Base-by-base conservation (phyloP, 2,329 filamentous ascomycete species). In the Fusarium sororula region DNA sequence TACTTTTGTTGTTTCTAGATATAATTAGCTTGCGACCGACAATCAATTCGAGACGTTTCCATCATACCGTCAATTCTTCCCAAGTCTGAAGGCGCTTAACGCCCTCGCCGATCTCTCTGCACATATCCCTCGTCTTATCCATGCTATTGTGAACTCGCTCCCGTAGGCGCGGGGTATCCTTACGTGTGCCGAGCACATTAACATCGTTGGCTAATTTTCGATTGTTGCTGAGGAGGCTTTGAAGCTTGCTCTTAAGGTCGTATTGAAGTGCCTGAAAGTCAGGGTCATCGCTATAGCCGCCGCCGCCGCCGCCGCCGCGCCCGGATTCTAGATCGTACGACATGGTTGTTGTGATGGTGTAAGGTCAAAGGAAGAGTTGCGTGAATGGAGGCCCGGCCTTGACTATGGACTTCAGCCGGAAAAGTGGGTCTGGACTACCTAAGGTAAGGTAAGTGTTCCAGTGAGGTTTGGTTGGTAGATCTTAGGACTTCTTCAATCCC, bases 301-400 rank as follows among this genome's bases (percentile, higher is more conserved):
- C 91, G 68, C 90, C 91, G 69, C 90, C 87, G 73, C 90, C 87
- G 73, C 32, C 32, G 32, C 90, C 87, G 73, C 91, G 89, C 72
- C 93, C 87, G 75, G 95, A 91, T 86, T 98, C 96, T 76, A 98
- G 88, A 70, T 98, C 93, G 85, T 96, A 98, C 24, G 96, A 98
- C 96, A 98, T 98, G 72, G 24, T 63, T 50, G 62, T 38, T 37
- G 42, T 66, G 59, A 44, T 35, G 24, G 7, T 24, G 6, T 53
- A 39, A 54, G 28, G 20, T 53, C 39, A 56, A 53, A 32, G 51
- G 26, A 60, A 53, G 48, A 48, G 56, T 60, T 38, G 22, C 48
- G 28, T 51, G 47, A 17, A 51, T 51, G 28, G 22, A 50, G 28
- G 28, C 12, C 17, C 4, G 28, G 47, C 7, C 47, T 51, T 51